phyloP scores from a whole-genome alignment of 2,329 filamentous ascomycete species.

The Onygena corvina region DNA sequence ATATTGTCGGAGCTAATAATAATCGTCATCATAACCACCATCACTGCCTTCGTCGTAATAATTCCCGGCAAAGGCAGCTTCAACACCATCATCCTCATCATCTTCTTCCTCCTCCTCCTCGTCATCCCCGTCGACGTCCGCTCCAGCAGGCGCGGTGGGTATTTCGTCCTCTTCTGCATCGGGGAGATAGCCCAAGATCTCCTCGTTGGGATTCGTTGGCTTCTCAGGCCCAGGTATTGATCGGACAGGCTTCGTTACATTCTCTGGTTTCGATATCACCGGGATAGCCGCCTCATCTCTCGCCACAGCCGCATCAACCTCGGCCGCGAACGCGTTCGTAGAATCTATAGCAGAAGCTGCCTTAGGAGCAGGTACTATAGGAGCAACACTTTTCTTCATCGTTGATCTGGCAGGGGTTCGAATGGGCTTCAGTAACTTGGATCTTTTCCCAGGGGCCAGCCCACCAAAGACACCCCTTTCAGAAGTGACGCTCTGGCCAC shows the following conservation, averaged over 20 bases:
- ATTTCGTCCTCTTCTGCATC: constrained; percentile 14
- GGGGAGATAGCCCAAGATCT: constrained; percentile 19
- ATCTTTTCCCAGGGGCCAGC: constrained; percentile 7
- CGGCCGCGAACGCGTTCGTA: constrained; percentile 16
- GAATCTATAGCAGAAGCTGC: constrained; percentile 9
- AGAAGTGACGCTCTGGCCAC: constrained; percentile 12
- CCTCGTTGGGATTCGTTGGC: constrained; percentile 17
- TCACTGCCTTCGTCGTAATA: constrained; percentile 27
- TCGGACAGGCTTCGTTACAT: constrained; percentile 4
- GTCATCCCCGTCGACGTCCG: constrained; percentile 23
- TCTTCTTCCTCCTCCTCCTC: constrained; percentile 27
- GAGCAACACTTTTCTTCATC: constrained; percentile 1
- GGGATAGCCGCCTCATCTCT: constrained; percentile 6
- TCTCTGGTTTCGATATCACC: constrained; percentile 13
- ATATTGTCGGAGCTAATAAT: constrained; percentile 6
- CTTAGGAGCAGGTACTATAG: not conserved
- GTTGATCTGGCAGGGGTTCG: not conserved
- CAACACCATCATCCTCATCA: constrained; percentile 24
- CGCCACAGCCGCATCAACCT: constrained; percentile 15
- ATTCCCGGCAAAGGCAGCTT: constrained; percentile 29
- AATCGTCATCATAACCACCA: constrained; percentile 26
- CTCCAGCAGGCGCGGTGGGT: constrained; percentile 18
- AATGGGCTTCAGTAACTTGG: not conserved
- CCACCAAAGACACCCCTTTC: constrained; percentile 14
- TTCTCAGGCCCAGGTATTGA: constrained; percentile 5